Conservation (phyloP, 495 filamentous ascomycete genomes). For the Neurospora pannonica region DNA sequence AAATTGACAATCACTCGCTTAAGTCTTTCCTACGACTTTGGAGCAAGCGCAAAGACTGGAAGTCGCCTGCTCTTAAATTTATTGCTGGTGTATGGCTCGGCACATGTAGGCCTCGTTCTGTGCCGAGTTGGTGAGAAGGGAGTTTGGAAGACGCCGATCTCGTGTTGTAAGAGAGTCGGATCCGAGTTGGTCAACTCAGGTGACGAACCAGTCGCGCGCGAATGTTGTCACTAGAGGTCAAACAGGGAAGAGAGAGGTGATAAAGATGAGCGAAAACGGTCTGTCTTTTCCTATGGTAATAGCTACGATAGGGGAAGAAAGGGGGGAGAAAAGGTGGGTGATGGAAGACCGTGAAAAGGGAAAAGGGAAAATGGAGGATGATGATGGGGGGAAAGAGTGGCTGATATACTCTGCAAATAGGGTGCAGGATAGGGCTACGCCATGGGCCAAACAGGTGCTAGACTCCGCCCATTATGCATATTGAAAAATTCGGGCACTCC, state of each 20-base stretch:
- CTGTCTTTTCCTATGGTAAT: neutral
- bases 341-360: neutral
- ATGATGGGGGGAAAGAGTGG: neutral
- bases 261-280: neutral
- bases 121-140: conserved; percentile 15
- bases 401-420: neutral
- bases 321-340: neutral
- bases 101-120: conserved; percentile 17
- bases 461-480: neutral
- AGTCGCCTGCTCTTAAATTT: conserved; percentile 41
- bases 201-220: neutral
- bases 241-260: neutral
- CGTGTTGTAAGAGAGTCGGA: conserved; percentile 2
- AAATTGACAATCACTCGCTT: conserved; percentile 5
- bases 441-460: neutral
- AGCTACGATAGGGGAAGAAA: neutral
- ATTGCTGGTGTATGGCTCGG: conserved; percentile 20
- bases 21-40: conserved; percentile 47
- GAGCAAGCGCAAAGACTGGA: conserved; percentile 53
- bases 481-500: neutral
- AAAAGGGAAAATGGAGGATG: neutral
- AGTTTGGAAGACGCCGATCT: conserved; percentile 8
- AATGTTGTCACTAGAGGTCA: neutral
- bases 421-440: neutral
- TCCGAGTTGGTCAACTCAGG: neutral